Conservation (phyloP, 139 green algal genomes). For the Mesotaenium endlicherianum region DNA sequence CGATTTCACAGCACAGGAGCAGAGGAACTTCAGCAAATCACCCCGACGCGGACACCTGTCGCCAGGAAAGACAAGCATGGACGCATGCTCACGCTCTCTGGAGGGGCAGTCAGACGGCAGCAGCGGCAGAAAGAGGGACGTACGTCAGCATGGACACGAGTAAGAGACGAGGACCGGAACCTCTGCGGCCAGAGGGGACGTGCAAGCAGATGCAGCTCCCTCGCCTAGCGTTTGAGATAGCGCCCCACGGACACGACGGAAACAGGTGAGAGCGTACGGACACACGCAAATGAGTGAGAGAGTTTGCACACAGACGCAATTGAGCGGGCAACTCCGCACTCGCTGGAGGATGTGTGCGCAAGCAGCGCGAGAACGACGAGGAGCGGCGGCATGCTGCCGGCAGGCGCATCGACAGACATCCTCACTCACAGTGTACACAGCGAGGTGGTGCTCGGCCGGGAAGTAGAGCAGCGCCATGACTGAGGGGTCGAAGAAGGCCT, state of each 20-base stretch:
- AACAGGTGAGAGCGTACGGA: neutral
- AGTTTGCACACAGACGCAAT: too few species aligned
- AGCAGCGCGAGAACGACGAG: neutral
- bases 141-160: neutral
- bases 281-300: neutral
- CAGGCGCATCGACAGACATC: neutral
- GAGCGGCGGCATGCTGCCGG: neutral
- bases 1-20: too few species aligned
- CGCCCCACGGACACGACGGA: neutral
- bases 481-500: constrained; percentile 49
- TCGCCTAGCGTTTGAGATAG: neutral
- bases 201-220: too few species aligned
- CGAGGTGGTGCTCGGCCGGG: constrained; percentile 48
- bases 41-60: too few species aligned
- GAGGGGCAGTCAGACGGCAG: neutral
- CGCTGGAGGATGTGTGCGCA: neutral
- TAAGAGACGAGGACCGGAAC: neutral
- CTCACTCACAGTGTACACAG: constrained; percentile 37
- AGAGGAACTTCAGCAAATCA: too few species aligned
- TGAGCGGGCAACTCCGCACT: neutral
- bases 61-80: neutral
- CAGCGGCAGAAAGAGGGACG: neutral
- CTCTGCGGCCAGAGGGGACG: too few species aligned
- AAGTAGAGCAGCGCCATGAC: constrained; percentile 52
- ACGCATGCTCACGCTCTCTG: neutral